Percentiles rank a stretch among this genome's conserved stretches.
phyloP scores from a whole-genome alignment of 1,284 basidiomycete genomes.

The Malassezia vespertilionis region DNA sequence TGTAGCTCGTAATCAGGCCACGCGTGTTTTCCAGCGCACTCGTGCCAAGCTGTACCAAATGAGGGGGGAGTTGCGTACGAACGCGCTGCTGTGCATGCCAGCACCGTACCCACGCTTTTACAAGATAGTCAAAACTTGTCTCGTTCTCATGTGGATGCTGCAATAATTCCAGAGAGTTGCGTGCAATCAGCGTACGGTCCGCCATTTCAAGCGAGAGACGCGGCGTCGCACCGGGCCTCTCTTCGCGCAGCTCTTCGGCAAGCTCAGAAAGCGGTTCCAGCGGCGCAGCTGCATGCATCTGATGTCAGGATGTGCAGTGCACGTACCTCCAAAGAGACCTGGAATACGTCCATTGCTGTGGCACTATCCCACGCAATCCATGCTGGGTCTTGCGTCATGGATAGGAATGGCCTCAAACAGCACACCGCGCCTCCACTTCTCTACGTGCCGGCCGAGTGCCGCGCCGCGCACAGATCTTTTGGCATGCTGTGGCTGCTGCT shows the following conservation, averaged over 20 bases:
- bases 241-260: conserved; percentile 60
- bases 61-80: conserved; percentile 1
- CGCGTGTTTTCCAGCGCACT: conserved; percentile 20
- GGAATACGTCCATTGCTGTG: conserved; percentile 4
- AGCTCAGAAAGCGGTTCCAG: conserved; percentile 72
- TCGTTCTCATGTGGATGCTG: conserved; percentile 55
- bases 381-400: conserved; percentile 3
- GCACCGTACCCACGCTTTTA: conserved; percentile 71
- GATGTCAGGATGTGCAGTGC: conserved; percentile 53
- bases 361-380: conserved; percentile 7
- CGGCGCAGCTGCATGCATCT: too few species aligned
- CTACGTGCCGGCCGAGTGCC: too few species aligned
- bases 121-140: conserved; percentile 80
- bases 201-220: conserved; percentile 49
- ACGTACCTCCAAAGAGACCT: not conserved
- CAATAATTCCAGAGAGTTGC: conserved; percentile 75
- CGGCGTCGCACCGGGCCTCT: conserved; percentile 47
- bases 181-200: conserved; percentile 72
- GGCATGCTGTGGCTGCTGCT: not conserved
- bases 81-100: conserved; percentile 22
- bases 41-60: not conserved
- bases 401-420: not conserved
- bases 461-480: not conserved
- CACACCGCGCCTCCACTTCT: not conserved
- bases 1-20: conserved; percentile 70